Evolutionary conservation across 805 yeast species (phyloP), one percentile per base, ranked within the genome.

Genomic region (Yamadazyma sp.): DNA sequence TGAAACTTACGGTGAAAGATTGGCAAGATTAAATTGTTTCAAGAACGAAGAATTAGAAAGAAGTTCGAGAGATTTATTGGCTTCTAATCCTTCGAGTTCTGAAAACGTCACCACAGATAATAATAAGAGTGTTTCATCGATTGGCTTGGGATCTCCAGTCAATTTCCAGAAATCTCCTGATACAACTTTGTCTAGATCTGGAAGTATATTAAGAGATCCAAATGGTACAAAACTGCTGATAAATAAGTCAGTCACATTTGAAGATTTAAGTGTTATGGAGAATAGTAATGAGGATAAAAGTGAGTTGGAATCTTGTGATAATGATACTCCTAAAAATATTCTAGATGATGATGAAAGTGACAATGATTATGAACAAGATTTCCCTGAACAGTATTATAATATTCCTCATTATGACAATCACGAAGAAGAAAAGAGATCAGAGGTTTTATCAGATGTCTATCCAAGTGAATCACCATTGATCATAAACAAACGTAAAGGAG

Each of bases 1-100:
- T 23, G 98, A 93, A 58, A 86, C 96, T 0, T 88, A 86, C 42
- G 83, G 80, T 30, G 98, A 93, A 60, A 69, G 98, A 39, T 62
- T 93, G 35, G 98, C 98, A 0, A 70, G 98, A 37, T 67, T 89
- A 26, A 93, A 93, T 56, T 86, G 96, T 60, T 86, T 91, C 77
- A 82, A 86, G 47, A 91, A 91, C 60, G 96, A 86, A 56, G 86
- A 82, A 38, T 54, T 74, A 20, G 82, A 76, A 49, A 56, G 64
- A 38, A 30, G 47, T 16, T 45, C 55, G 1, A 43, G 29, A 31
- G 50, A 46, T 25, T 28, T 44, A 12, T 4, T 36, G 4, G 16
- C 25, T 19, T 38, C 44, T 1, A 35, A 29, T 16, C 41, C 42
- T 10, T 34, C 42, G 18, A 38, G 39, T 24, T 23, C 40, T 13